These are phyloP conservation scores for Serendipita sp. DNA, from an alignment of 768 basidiomycete genomes.

Conservation along the genomic window DNA sequence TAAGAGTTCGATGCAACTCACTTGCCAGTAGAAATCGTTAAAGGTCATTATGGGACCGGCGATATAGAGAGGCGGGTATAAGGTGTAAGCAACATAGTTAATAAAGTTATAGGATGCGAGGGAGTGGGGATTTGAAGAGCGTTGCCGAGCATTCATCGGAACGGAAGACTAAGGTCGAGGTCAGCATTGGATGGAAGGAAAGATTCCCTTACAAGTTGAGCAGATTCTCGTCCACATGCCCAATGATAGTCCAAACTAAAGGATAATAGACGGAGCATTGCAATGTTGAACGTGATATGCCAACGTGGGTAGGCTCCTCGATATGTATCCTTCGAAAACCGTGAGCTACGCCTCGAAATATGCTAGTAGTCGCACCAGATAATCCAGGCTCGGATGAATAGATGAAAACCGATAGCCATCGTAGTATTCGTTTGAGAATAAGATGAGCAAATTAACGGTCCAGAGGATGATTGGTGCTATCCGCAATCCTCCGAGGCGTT, in stretches of 20 bases:
- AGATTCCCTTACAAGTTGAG: constrained; percentile 28
- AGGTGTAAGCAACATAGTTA: constrained; percentile 68
- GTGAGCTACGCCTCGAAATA: neutral
- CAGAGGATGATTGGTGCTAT: constrained; percentile 46
- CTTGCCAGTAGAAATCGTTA: constrained; percentile 93
- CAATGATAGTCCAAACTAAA: constrained; percentile 91
- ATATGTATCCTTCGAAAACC: constrained; percentile 17
- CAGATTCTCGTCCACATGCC: constrained; percentile 32
- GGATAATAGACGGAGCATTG: constrained; percentile 83
- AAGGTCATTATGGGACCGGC: constrained; percentile 94
- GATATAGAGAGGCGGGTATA: constrained; percentile 90
- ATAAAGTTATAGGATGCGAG: constrained; percentile 40
- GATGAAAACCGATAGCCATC: constrained; percentile 55
- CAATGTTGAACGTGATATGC: constrained; percentile 91
- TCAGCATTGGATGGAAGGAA: neutral
- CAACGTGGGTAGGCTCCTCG: constrained; percentile 78
- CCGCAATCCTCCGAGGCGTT: constrained; percentile 26
- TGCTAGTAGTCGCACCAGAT: constrained; percentile 35
- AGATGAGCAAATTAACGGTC: constrained; percentile 54
- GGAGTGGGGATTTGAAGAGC: constrained; percentile 39
- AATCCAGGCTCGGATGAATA: constrained; percentile 37
- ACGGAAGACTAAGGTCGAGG: constrained; percentile 18
- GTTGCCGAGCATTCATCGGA: constrained; percentile 39
- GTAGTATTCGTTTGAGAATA: constrained; percentile 64
- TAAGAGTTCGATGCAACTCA: constrained; percentile 20